phyloP scores from a whole-genome alignment of 148 eudicot species.

The Chenopodium suecicum region DNA sequence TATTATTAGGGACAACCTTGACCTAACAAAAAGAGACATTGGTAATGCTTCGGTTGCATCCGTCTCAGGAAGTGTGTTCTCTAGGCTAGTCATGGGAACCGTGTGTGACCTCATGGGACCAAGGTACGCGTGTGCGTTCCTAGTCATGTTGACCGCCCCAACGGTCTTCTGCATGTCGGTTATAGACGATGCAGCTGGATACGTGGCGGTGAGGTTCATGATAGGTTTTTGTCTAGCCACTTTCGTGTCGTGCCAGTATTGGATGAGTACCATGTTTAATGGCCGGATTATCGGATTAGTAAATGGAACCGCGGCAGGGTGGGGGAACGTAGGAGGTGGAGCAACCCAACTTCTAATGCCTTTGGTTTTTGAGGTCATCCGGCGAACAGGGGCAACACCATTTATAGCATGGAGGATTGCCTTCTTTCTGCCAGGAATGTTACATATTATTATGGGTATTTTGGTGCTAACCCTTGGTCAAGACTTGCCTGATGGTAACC shows the following conservation, averaged over 20 bases:
- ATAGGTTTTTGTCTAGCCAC: conserved; percentile 45
- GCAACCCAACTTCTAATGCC: conserved; percentile 61
- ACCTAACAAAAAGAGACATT: conserved; percentile 34
- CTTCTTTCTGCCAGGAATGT: conserved; percentile 47
- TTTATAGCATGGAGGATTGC: conserved; percentile 64
- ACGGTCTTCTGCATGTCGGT: conserved; percentile 41
- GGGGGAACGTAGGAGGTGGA: conserved; percentile 67
- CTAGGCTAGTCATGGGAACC: conserved; percentile 42
- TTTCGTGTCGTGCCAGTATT: conserved; percentile 49
- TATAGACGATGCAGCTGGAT: conserved; percentile 30
- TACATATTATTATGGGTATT: conserved; percentile 44
- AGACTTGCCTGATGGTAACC: conserved; percentile 60
- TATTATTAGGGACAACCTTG: conserved; percentile 40
- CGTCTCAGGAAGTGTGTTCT: conserved; percentile 38
- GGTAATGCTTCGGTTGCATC: conserved; percentile 45
- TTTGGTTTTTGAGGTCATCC: conserved; percentile 36
- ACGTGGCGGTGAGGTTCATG: conserved; percentile 42
- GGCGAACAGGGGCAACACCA: conserved; percentile 24
- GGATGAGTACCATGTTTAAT: conserved; percentile 67
- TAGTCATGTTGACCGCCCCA: conserved; percentile 39
- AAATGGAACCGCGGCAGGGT: conserved; percentile 57
- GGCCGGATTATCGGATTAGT: conserved; percentile 44
- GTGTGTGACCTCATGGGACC: conserved; percentile 45
- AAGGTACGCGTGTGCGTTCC: conserved; percentile 39
- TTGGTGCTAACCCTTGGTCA: conserved; percentile 54